A percentile compares a stretch with the other conserved stretches of the same genome.
Conservation (phyloP, 208 protist genomes). For the Kentomonas sorsogonicus region DNA sequence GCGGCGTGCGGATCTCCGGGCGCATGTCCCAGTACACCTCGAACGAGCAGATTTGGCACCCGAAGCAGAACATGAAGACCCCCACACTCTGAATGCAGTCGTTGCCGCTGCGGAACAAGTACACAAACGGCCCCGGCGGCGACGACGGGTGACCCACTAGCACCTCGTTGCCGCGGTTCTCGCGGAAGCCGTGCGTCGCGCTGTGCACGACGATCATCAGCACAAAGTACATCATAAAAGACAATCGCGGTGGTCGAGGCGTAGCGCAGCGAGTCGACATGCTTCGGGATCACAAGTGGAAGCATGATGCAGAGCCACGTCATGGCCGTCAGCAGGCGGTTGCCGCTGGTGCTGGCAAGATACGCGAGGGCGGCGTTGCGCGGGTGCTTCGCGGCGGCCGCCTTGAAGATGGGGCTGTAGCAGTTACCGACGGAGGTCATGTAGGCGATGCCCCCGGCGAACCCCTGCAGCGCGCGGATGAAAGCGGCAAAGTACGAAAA, state of each 20-base stretch:
- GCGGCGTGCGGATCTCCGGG: conserved; percentile 13
- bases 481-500: conserved; percentile 36
- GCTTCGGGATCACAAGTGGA: conserved; percentile 35
- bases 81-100: conserved; percentile 26
- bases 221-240: conserved; percentile 54
- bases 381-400: conserved; percentile 7
- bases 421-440: conserved; percentile 30
- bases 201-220: conserved; percentile 39
- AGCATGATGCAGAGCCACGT: conserved; percentile 48
- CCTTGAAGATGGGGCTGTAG: conserved; percentile 20
- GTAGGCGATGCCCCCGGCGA: conserved; percentile 23
- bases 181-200: conserved; percentile 24
- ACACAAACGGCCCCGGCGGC: background rate
- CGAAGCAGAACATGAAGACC: conserved; percentile 50
- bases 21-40: conserved; percentile 42
- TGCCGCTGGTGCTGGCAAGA: conserved; percentile 18
- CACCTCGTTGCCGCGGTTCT: conserved; percentile 1
- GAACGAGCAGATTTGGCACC: conserved; percentile 48
- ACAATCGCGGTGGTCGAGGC: conserved; percentile 37
- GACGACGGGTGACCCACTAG: conserved; percentile 7
- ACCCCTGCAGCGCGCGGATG: conserved; percentile 25
- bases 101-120: conserved; percentile 21
- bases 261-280: conserved; percentile 64
- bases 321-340: conserved; percentile 23
- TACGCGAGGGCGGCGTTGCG: conserved; percentile 20